Percentiles rank a stretch among this genome's conserved stretches.
phyloP scores from a whole-genome alignment of 2,329 filamentous ascomycete species.

The Fusarium devonianum region DNA sequence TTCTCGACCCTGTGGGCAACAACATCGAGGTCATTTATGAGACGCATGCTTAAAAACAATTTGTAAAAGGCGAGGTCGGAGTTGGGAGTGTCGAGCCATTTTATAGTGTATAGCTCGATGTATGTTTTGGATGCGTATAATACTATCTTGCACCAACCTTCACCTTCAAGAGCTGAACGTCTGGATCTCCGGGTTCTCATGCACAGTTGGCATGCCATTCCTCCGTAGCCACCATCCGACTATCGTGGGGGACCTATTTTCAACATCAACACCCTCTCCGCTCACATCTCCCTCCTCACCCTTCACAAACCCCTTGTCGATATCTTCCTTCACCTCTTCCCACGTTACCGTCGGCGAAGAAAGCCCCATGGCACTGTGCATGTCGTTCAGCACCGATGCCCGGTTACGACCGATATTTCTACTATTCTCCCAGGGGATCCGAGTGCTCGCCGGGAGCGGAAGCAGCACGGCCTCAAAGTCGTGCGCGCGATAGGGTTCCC shows the following conservation, averaged over 20 bases:
- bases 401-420: slow-evolving; percentile 12
- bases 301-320: slow-evolving; percentile 22
- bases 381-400: slow-evolving; percentile 3
- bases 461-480: slow-evolving; percentile 26
- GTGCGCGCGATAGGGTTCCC: slow-evolving; percentile 39
- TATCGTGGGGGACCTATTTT: neutral
- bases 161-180: slow-evolving; percentile 1
- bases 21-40: slow-evolving; percentile 57
- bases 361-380: slow-evolving; percentile 1
- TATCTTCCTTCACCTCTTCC: slow-evolving; percentile 27
- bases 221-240: slow-evolving; percentile 9
- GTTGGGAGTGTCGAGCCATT: neutral
- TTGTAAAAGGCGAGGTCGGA: too few relatives aligned
- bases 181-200: slow-evolving; percentile 12
- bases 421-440: slow-evolving; percentile 39
- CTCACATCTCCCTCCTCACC: neutral
- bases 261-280: neutral
- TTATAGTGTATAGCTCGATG: neutral
- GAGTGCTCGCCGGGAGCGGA: slow-evolving; percentile 27
- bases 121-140: neutral
- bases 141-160: neutral
- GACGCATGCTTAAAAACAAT: too few relatives aligned
- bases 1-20: slow-evolving; percentile 59
- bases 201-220: slow-evolving; percentile 7
- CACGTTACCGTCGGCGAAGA: slow-evolving; percentile 23